A percentile compares a stretch with the other conserved stretches of the same genome.
phyloP scores from a whole-genome alignment of 805 yeast species.

The Zygoascus tannicola region DNA sequence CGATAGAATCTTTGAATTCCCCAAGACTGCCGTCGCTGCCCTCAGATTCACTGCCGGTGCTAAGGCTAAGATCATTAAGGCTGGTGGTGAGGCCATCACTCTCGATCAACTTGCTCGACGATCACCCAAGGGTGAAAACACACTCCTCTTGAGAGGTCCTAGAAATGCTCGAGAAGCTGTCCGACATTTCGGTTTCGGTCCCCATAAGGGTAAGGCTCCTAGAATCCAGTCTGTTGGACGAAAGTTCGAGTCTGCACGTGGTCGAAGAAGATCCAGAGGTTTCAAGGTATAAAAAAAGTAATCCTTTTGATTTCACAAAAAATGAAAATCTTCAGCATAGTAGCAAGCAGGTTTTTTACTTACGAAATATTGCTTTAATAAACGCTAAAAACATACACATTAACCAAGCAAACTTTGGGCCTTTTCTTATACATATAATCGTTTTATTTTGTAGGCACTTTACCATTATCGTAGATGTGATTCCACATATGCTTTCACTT shows the following conservation, averaged over 20 bases:
- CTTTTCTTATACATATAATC: no score
- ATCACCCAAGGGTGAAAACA: slow-evolving; percentile 99
- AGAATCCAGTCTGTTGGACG: slow-evolving; percentile 95
- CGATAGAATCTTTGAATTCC: slow-evolving; percentile 85
- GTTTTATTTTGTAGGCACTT: not conserved
- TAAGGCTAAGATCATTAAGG: slow-evolving; percentile 91
- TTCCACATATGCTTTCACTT: slow-evolving; percentile 30
- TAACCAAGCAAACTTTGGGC: no score
- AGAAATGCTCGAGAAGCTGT: slow-evolving; percentile 99
- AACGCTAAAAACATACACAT: no score
- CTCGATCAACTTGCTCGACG: slow-evolving; percentile 98
- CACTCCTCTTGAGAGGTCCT: slow-evolving; percentile 96
- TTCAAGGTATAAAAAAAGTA: slow-evolving; percentile 83
- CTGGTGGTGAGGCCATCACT: slow-evolving; percentile 99
- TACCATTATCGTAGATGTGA: not conserved
- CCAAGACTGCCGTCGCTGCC: slow-evolving; percentile 98
- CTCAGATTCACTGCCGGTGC: slow-evolving; percentile 99
- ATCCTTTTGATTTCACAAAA: not conserved
- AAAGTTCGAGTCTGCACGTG: slow-evolving; percentile 99
- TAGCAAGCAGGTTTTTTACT: not conserved
- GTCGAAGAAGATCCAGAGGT: slow-evolving; percentile 98
- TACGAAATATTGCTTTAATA: no score
- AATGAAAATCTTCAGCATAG: not conserved
- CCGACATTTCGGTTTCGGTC: slow-evolving; percentile 99
- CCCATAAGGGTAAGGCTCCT: slow-evolving; percentile 99